phyloP scores from a whole-genome alignment of 495 filamentous ascomycete genomes.

The Thozetella sp. region DNA sequence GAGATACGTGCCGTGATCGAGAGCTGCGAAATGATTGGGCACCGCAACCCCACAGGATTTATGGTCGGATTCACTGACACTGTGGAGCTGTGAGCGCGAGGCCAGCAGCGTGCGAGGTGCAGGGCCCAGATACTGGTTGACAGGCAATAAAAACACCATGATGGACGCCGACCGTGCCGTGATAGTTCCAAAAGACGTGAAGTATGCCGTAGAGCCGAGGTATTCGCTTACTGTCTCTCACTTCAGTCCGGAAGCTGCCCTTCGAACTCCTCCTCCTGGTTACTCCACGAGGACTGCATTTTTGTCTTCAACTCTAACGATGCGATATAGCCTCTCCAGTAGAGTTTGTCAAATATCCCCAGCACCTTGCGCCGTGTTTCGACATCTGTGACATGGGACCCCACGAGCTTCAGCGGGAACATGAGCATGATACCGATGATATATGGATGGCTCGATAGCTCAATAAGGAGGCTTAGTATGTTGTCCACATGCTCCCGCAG shows the following conservation, averaged over 20 bases:
- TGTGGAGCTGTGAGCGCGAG: constrained; percentile 10
- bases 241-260: no score
- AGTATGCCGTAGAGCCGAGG: no score
- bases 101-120: no score
- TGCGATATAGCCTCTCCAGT: neutral
- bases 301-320: no score
- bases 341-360: neutral
- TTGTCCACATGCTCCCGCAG: neutral
- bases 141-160: no score
- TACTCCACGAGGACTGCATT: no score
- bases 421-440: constrained; percentile 1
- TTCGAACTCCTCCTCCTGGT: no score
- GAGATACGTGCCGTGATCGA: constrained; percentile 34
- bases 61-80: constrained; percentile 21
- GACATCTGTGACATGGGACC: neutral
- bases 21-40: constrained; percentile 9
- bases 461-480: neutral
- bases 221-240: no score
- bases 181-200: no score
- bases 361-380: neutral
- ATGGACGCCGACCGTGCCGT: no score
- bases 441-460: neutral
- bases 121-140: no score
- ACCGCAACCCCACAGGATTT: constrained; percentile 10
- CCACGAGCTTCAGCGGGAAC: neutral